A percentile compares a stretch with the other conserved stretches of the same genome.
Evolutionary conservation across 2,329 filamentous ascomycete species (phyloP).

Genomic region (Onygenales sp.): DNA sequence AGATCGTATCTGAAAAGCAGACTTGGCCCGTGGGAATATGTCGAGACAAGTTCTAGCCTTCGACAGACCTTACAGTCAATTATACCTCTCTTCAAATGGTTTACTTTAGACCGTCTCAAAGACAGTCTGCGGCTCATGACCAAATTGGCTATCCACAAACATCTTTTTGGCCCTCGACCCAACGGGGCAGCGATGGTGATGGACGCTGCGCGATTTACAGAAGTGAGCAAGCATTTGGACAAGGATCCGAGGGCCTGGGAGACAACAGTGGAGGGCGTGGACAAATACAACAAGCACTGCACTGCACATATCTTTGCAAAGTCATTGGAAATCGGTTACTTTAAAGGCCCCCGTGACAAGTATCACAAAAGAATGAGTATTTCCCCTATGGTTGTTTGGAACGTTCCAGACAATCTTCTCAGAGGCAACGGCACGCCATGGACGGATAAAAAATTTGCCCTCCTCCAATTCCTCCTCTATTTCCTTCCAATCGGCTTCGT

Average conservation of each 20-base stretch:
- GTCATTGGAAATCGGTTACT: too few species aligned
- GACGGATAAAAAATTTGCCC: constrained; percentile 18
- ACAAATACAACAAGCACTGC: neutral
- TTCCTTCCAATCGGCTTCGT: neutral
- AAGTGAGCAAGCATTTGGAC: neutral
- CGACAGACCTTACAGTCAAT: too few species aligned
- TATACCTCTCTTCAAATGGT: constrained; percentile 20
- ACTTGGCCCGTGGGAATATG: constrained; percentile 28
- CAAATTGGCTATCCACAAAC: constrained; percentile 24
- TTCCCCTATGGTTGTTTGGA: neutral
- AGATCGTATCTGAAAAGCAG: constrained; percentile 18
- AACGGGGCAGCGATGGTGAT: constrained; percentile 15
- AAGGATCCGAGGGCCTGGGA: neutral
- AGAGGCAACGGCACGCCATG: constrained; percentile 21
- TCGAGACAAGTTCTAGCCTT: neutral
- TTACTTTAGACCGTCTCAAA: constrained; percentile 25
- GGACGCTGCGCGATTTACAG: constrained; percentile 10
- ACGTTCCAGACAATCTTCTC: constrained; percentile 23
- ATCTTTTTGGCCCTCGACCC: constrained; percentile 15
- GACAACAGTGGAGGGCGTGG: neutral
- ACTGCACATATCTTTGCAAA: neutral
- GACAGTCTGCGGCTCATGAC: constrained; percentile 25
- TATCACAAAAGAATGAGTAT: neutral
- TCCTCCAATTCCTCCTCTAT: constrained; percentile 28
- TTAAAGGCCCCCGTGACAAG: too few species aligned